Conservation (phyloP, 352 stramenopile species). For the Globisporangium radiosum region DNA sequence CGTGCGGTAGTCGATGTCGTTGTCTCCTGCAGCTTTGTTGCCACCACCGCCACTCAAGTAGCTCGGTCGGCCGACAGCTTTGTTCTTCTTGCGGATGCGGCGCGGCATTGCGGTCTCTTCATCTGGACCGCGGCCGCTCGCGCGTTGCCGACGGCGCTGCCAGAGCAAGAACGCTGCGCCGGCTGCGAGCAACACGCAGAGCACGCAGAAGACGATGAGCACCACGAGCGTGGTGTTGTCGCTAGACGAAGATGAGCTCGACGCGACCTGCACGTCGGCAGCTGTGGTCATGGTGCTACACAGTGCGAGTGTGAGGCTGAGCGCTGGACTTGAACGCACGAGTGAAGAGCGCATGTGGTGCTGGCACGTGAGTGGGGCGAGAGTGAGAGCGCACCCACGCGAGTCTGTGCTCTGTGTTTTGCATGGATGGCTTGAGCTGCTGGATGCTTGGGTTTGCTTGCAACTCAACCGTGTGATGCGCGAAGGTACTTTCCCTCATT, state of each 20-base stretch:
- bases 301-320: neutral
- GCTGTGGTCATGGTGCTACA: neutral
- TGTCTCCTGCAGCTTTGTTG: neutral
- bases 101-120: constrained; percentile 8
- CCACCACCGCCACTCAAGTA: constrained; percentile 6
- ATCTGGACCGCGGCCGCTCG: neutral
- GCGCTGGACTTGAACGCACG: too few species aligned
- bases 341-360: neutral
- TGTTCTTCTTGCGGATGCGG: constrained; percentile 16
- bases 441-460: too few species aligned
- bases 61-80: constrained; percentile 8
- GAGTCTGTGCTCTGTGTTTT: too few species aligned
- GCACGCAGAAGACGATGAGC: constrained; percentile 6
- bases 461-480: too few species aligned
- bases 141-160: neutral
- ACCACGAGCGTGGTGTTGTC: constrained; percentile 12
- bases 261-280: constrained; percentile 1
- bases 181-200: constrained; percentile 10
- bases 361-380: too few species aligned
- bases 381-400: too few species aligned
- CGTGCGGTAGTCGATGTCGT: neutral
- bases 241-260: neutral
- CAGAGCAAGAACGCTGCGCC: constrained; percentile 10
- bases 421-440: too few species aligned
- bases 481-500: too few species aligned